A percentile compares a stretch with the other conserved stretches of the same genome.
phyloP scores from a whole-genome alignment of 495 filamentous ascomycete species.

The Trichoderma orchidacearum region DNA sequence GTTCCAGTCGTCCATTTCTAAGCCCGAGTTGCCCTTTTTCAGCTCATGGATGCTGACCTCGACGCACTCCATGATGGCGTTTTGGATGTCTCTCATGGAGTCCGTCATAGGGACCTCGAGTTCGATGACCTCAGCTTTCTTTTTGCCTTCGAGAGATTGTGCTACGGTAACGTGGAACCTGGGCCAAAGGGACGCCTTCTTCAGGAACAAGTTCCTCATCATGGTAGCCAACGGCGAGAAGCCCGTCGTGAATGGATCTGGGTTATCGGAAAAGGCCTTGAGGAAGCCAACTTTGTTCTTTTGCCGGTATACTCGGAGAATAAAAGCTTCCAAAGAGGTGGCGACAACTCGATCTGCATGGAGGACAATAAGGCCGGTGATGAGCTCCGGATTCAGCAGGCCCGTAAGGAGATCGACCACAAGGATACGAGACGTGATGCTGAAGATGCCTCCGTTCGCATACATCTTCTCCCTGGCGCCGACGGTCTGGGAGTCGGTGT shows the following conservation, averaged over 20 bases:
- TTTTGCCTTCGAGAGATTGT: slow-evolving; percentile 74
- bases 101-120: slow-evolving; percentile 95
- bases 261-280: slow-evolving; percentile 92
- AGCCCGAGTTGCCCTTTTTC: slow-evolving; percentile 72
- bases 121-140: slow-evolving; percentile 94
- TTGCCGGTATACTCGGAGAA: slow-evolving; percentile 84
- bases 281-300: slow-evolving; percentile 87
- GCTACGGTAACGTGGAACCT: slow-evolving; percentile 88
- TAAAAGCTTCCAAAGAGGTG: slow-evolving; percentile 88
- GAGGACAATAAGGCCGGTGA: slow-evolving; percentile 78
- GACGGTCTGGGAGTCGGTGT: slow-evolving; percentile 86
- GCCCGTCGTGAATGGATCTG: slow-evolving; percentile 80
- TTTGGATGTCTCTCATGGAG: slow-evolving; percentile 84
- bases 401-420: slow-evolving; percentile 82
- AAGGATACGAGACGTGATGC: slow-evolving; percentile 89
- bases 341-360: slow-evolving; percentile 83
- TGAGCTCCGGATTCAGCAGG: slow-evolving; percentile 68
- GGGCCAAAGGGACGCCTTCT: slow-evolving; percentile 82
- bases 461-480: slow-evolving; percentile 83
- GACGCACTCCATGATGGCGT: slow-evolving; percentile 89
- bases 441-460: slow-evolving; percentile 76
- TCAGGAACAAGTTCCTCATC: slow-evolving; percentile 85
- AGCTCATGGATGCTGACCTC: slow-evolving; percentile 87
- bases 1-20: slow-evolving; percentile 98
- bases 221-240: slow-evolving; percentile 83